These are phyloP conservation scores for Exophiala sp. DNA, from an alignment of 2,329 filamentous ascomycete genomes.

Conservation along the genomic window DNA sequence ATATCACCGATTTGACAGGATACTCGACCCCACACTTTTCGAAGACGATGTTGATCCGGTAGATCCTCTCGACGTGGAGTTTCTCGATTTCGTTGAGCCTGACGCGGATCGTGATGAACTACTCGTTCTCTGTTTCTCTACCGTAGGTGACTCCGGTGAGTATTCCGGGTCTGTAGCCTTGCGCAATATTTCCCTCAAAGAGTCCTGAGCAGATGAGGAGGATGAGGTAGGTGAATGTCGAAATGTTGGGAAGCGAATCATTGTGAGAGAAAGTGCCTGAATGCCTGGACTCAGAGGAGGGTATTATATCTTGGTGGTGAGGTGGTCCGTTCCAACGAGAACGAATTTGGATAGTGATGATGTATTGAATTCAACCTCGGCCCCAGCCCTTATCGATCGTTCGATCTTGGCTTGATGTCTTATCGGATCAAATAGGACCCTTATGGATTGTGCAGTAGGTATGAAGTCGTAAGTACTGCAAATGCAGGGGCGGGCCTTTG, in stretches of 20 bases:
- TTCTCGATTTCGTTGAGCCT: neutral
- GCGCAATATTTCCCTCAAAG: slow-evolving; percentile 17
- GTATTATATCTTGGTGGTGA: slow-evolving; percentile 6
- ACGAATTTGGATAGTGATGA: neutral
- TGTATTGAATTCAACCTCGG: neutral
- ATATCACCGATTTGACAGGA: neutral
- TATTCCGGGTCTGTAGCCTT: slow-evolving; percentile 5
- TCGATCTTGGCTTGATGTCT: too few species aligned
- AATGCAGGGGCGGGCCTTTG: too few species aligned
- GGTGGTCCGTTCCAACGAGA: neutral
- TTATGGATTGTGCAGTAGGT: too few species aligned
- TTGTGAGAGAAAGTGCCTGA: neutral
- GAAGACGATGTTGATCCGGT: slow-evolving; percentile 1
- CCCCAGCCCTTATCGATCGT: too few species aligned
- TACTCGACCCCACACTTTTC: neutral
- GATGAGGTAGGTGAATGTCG: slow-evolving; percentile 4
- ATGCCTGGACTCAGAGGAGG: neutral
- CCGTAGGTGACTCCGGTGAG: neutral
- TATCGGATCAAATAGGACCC: too few species aligned
- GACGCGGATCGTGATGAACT: slow-evolving; percentile 6
- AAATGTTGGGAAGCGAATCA: slow-evolving; percentile 23
- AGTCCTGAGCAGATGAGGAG: slow-evolving; percentile 11
- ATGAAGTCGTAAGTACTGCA: too few species aligned
- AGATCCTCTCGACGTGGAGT: slow-evolving; percentile 1
- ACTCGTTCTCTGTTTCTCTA: slow-evolving; percentile 2